Evolutionary conservation across 1,284 basidiomycete species (phyloP), one percentile per base, ranked within the genome.

Genomic region (Testicularia cyperi): DNA sequence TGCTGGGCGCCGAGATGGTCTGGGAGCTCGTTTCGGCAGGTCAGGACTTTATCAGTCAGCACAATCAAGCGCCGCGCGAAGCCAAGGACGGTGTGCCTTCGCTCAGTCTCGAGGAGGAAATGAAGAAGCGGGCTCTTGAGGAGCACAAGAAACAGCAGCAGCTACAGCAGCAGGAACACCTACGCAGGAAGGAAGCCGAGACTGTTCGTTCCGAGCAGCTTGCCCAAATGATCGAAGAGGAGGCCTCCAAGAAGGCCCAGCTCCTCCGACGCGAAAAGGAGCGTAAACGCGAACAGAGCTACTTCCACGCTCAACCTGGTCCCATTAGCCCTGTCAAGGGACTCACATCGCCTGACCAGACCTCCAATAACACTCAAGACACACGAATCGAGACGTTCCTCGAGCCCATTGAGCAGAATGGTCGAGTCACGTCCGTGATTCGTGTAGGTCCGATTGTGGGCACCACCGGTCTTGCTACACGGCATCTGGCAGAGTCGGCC

Each of bases 1-100:
- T 74, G 13, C 31, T 75, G 4, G 75, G 74, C 16, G 57, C 68
- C 10, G 75, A 77, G 29, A 77, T 77, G 76, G 55, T 77, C 22
- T 77, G 74, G 68, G 76, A 77, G 49, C 60, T 77, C 23, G 68
- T 75, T 36, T 63, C 41, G 6, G 23, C 41, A 20, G 70, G 53
- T 3, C 70, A 72, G 35, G 72, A 75, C 22, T 74, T 52, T 15
- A 69, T 75, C 44, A 69, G 64, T 27, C 4, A 31, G 22, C 51
- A 72, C 54, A 70, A 71, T 30, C 35, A 40, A 2, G 48, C 55
- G 0, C 57, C 60, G 2, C 41, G 37, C 13, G 42, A 47, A 12
- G 45, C 44, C 42, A 55, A 55, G 38, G 48, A 65, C 21, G 48
- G 61, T 15, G 35, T 40, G 14, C 57, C 55, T 3, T 49, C 61